Evolutionary conservation across 1,284 basidiomycete genomes (phyloP).

Genomic region (Apiotrichum mycotoxinovorans): DNA sequence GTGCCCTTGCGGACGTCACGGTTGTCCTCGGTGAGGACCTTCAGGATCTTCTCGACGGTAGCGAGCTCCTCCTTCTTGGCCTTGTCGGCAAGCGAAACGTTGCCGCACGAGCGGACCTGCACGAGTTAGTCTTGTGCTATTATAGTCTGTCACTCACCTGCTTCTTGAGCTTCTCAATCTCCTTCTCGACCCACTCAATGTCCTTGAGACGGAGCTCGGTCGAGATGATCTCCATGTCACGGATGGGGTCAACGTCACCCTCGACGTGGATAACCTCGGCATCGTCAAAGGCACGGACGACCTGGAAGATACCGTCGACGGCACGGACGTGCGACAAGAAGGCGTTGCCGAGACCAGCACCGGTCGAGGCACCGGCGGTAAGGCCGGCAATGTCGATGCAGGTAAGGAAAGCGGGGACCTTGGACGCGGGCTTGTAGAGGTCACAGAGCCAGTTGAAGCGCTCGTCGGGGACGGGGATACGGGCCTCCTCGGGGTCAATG

Average conservation of each 20-base stretch:
- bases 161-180: constrained; percentile 75
- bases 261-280: constrained; percentile 99
- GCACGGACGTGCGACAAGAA: constrained; percentile 97
- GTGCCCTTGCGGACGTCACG: constrained; percentile 92
- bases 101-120: constrained; percentile 59
- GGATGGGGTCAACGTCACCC: constrained; percentile 90
- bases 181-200: constrained; percentile 97
- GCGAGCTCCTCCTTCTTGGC: constrained; percentile 95
- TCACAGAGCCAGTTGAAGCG: constrained; percentile 94
- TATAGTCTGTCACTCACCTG: background rate
- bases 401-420: constrained; percentile 91
- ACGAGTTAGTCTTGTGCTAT: background rate
- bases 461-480: constrained; percentile 92
- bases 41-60: constrained; percentile 78
- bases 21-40: constrained; percentile 72
- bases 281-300: constrained; percentile 97
- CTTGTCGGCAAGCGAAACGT: constrained; percentile 82
- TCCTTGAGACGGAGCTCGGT: constrained; percentile 93
- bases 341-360: constrained; percentile 95
- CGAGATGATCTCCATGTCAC: constrained; percentile 98
- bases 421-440: constrained; percentile 82
- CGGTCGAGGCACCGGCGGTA: constrained; percentile 93
- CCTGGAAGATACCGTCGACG: constrained; percentile 99
- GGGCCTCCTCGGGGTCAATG: constrained; percentile 82
- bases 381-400: constrained; percentile 99